Percentiles rank a stretch among this genome's conserved stretches.
Evolutionary conservation across 345 rosid species (phyloP).

Genomic region (Brassica napus): DNA sequence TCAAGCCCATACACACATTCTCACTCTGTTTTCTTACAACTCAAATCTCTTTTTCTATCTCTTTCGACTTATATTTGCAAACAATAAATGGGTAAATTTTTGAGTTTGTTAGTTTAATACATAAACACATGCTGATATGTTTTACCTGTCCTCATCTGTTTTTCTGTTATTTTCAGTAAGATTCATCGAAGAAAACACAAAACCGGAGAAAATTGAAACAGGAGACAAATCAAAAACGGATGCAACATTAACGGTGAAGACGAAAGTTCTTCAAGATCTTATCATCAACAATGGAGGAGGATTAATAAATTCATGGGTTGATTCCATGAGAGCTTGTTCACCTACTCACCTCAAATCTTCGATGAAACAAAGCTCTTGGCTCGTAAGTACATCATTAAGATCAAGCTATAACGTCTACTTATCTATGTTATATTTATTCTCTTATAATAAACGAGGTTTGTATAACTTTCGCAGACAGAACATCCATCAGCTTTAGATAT

Average conservation of each 20-base stretch:
- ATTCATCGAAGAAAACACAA: conserved; percentile 42
- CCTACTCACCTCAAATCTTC: conserved; percentile 63
- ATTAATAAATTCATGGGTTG: conserved; percentile 61
- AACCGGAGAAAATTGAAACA: conserved; percentile 51
- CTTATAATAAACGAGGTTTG: conserved; percentile 32
- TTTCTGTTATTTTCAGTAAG: conserved; percentile 37
- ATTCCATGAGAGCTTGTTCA: conserved; percentile 91
- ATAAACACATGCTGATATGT: neutral
- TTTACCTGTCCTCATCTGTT: conserved; percentile 2
- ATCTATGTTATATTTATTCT: conserved; percentile 35
- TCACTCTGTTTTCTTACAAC: conserved; percentile 29
- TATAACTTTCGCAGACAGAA: conserved; percentile 56
- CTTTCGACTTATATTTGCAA: neutral
- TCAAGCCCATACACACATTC: conserved; percentile 35
- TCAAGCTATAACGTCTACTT: conserved; percentile 57
- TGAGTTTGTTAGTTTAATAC: neutral
- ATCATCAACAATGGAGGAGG: conserved; percentile 47
- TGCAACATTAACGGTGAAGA: conserved; percentile 9
- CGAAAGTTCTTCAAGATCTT: conserved; percentile 43
- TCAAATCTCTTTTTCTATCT: neutral
- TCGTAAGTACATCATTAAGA: conserved; percentile 35
- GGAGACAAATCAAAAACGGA: conserved; percentile 32
- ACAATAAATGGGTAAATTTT: conserved; percentile 34
- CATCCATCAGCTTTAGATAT: conserved; percentile 86
- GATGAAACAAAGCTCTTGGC: conserved; percentile 36